phyloP scores from a whole-genome alignment of 306 rosid species.

The Abrus pulchellus region DNA sequence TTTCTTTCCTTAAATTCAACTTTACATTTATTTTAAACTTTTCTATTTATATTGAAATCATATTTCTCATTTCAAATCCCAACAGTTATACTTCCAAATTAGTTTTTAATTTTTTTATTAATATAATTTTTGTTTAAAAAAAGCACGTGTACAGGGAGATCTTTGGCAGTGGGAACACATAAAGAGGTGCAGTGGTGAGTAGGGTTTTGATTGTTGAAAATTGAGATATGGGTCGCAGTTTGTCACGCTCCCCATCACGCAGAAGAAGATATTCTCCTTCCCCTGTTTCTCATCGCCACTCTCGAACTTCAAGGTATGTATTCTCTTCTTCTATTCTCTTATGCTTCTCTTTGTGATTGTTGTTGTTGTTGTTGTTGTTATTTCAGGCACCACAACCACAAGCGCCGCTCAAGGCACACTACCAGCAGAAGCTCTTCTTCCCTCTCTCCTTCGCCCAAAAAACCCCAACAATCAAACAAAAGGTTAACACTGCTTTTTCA shows the following conservation, averaged over 20 bases:
- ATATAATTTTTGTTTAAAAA: too few relatives aligned
- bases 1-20: too few relatives aligned
- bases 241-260: slow-evolving; percentile 68
- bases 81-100: too few relatives aligned
- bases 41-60: too few relatives aligned
- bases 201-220: background rate
- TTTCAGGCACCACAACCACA: slow-evolving; percentile 51
- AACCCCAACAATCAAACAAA: slow-evolving; percentile 62
- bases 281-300: slow-evolving; percentile 53
- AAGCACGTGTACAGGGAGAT: too few relatives aligned
- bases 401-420: slow-evolving; percentile 60
- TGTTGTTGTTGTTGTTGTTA: background rate
- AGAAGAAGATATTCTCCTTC: slow-evolving; percentile 56
- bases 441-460: slow-evolving; percentile 66
- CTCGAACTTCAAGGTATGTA: slow-evolving; percentile 44
- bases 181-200: background rate
- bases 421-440: slow-evolving; percentile 53
- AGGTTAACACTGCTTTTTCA: slow-evolving; percentile 45
- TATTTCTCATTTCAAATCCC: too few relatives aligned
- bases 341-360: too few relatives aligned
- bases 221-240: slow-evolving; percentile 62
- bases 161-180: too few relatives aligned
- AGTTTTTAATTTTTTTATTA: too few relatives aligned
- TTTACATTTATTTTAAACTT: too few relatives aligned
- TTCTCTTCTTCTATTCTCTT: too few relatives aligned